These are phyloP conservation scores for Echium plantagineum DNA, from an alignment of 257 asterid species.

Conservation along the genomic window DNA sequence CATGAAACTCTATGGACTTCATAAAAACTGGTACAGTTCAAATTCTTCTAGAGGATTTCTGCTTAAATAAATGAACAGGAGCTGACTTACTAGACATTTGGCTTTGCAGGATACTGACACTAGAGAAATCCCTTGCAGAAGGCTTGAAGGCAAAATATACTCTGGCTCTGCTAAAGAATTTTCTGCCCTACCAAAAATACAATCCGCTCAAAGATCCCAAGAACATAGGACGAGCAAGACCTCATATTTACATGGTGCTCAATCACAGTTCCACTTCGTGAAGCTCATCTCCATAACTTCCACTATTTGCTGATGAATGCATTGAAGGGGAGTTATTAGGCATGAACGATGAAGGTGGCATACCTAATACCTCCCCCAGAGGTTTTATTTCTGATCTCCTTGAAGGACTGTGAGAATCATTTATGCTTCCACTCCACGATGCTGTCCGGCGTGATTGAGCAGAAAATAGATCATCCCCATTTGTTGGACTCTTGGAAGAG, in stretches of 20 bases:
- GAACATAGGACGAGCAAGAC: not conserved
- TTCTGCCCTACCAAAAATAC: not conserved
- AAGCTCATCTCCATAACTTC: conserved; percentile 64
- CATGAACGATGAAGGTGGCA: conserved; percentile 27
- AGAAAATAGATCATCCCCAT: conserved; percentile 23
- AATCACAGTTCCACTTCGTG: conserved; percentile 87
- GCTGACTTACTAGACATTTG: too few relatives aligned
- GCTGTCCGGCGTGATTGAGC: conserved; percentile 57
- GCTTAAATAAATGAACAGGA: too few relatives aligned
- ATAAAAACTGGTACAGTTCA: too few relatives aligned
- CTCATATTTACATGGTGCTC: not conserved
- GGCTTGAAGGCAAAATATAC: not conserved
- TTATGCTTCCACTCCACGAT: conserved; percentile 84
- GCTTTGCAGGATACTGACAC: too few relatives aligned
- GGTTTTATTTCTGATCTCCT: conserved; percentile 25
- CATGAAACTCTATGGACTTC: too few relatives aligned
- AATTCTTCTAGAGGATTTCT: too few relatives aligned
- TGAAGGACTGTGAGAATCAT: conserved; percentile 32
- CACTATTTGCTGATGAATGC: conserved; percentile 19
- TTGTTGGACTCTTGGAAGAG: conserved; percentile 21
- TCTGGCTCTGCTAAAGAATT: not conserved
- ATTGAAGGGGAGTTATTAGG: conserved; percentile 20
- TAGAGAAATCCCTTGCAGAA: not conserved
- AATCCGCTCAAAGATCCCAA: not conserved
- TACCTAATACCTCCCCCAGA: conserved; percentile 44